Percentiles rank a stretch among this genome's conserved stretches.
Conservation (phyloP, 169 alveolate species). For the Blepharisma undulans region DNA sequence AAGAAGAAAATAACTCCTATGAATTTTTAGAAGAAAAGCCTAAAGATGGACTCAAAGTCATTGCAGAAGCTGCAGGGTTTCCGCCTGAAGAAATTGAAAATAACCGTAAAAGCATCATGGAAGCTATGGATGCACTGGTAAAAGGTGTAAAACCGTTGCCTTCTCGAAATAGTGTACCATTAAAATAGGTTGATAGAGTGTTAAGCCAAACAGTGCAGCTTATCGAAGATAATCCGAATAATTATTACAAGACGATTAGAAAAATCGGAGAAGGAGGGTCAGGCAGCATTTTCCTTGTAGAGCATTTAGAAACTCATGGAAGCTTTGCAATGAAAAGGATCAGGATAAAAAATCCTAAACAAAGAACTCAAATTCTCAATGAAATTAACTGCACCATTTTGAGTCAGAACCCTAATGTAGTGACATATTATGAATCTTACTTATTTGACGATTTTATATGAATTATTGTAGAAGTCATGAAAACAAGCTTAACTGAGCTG, state of each 20-base stretch:
- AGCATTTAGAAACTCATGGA: neutral
- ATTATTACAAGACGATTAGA: neutral
- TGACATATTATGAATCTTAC: neutral
- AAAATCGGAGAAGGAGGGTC: constrained; percentile 38
- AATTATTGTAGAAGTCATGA: neutral
- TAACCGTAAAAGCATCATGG: neutral
- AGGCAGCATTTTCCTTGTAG: neutral
- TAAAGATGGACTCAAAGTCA: neutral
- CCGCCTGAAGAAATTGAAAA: neutral
- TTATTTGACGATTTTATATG: neutral
- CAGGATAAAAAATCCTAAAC: neutral
- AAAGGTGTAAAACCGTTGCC: neutral
- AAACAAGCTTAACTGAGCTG: neutral
- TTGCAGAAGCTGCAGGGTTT: constrained; percentile 12
- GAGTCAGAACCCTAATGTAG: constrained; percentile 12
- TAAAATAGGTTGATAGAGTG: neutral
- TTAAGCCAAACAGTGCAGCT: neutral
- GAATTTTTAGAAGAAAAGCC: neutral
- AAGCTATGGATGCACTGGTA: neutral
- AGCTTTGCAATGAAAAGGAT: constrained; percentile 6
- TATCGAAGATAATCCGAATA: constrained; percentile 4
- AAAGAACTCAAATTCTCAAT: constrained; percentile 8
- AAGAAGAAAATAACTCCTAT: neutral
- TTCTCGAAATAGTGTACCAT: neutral
- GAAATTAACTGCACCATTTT: neutral